These are phyloP conservation scores for Cenchrus fungigraminus DNA, from an alignment of 176 grass and related monocot species.

Conservation along the genomic window DNA sequence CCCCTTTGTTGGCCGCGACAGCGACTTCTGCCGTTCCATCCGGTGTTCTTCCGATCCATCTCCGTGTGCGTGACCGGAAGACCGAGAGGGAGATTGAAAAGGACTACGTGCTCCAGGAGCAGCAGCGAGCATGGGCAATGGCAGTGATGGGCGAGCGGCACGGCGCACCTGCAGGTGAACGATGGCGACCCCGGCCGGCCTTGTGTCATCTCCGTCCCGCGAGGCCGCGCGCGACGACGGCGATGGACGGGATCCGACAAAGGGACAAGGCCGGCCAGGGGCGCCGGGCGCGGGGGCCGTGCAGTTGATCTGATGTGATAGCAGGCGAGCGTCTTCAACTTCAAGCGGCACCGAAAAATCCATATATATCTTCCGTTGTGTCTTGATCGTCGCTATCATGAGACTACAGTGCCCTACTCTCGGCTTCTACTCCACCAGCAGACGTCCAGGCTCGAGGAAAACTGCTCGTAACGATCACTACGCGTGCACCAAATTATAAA, in stretches of 20 bases:
- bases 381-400: constrained; percentile 28
- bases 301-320: too few species aligned
- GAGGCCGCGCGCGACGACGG: too few species aligned
- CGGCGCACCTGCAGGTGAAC: background rate
- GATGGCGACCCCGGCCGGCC: background rate
- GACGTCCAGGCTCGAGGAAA: background rate
- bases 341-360: too few species aligned
- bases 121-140: background rate
- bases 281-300: background rate
- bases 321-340: too few species aligned
- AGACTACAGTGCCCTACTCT: constrained; percentile 31
- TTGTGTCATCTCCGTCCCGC: too few species aligned
- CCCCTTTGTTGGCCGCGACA: constrained; percentile 10
- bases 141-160: background rate
- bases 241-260: too few species aligned
- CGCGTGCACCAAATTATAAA: background rate
- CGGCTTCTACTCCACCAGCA: background rate
- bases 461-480: background rate
- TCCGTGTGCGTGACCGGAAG: background rate
- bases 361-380: too few species aligned
- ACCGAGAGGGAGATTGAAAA: background rate
- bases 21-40: constrained; percentile 17
- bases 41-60: background rate
- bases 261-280: background rate
- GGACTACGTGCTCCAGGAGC: background rate